Percentiles rank a stretch among this genome's conserved stretches.
Conservation (phyloP, 768 basidiomycete species). For the Astraeus odoratus region DNA sequence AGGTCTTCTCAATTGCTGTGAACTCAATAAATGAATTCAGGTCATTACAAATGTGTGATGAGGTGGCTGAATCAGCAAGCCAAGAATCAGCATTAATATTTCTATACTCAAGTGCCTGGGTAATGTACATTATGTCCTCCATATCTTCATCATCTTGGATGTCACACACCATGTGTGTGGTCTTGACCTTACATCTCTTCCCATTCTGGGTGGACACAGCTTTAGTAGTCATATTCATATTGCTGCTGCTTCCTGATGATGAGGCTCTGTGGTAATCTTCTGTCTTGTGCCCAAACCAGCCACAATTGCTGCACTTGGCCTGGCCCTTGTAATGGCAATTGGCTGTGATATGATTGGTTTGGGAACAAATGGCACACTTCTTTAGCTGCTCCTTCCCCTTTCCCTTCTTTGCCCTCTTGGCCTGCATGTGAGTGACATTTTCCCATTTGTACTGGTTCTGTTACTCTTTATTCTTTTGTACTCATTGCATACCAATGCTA, state of each 20-base stretch:
- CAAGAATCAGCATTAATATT: background rate
- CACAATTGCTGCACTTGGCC: background rate
- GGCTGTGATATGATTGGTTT: too few relatives aligned
- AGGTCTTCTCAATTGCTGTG: background rate
- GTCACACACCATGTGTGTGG: background rate
- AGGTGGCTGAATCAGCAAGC: background rate
- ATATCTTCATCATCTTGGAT: background rate
- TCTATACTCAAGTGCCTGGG: background rate
- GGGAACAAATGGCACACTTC: too few relatives aligned
- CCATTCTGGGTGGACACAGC: background rate
- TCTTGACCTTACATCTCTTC: background rate
- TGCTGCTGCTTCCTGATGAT: background rate
- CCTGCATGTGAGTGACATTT: too few relatives aligned
- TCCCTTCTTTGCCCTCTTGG: too few relatives aligned
- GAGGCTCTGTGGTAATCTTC: background rate
- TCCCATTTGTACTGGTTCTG: too few relatives aligned
- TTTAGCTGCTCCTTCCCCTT: too few relatives aligned
- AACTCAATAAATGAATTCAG: background rate
- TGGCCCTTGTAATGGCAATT: background rate
- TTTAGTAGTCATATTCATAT: too few relatives aligned
- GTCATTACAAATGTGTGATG: background rate
- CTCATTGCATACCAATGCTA: too few relatives aligned
- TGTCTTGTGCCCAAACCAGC: background rate
- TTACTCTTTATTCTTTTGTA: too few relatives aligned
- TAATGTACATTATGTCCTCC: background rate